Base-by-base conservation (phyloP, 345 rosid genomes). In the Sisymbrium altissimum region DNA sequence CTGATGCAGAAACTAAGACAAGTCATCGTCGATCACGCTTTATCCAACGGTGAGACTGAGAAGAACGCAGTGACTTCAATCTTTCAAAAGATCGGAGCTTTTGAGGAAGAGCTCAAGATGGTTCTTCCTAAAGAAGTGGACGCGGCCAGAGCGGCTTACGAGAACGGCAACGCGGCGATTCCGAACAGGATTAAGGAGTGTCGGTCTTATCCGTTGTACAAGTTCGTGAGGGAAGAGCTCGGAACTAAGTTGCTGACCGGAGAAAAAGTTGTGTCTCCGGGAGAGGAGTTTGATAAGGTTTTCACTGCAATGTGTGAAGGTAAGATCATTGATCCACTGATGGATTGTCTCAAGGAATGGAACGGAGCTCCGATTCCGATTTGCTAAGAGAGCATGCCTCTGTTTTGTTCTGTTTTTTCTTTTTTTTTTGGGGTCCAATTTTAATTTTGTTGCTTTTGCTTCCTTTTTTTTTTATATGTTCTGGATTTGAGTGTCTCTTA, bases 321-420 rank as follows among this genome's bases (percentile, higher is more conserved):
- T 62, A 84, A 78, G 68, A 19, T 88, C 59, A 84, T 88, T 60
- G 93, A 86, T 82, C 96, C 91, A 0, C n/a, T 88, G 84, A 53
- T 88, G 76, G 87, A 88, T 4, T 88, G 93, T 69, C 85, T 90
- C 74, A 78, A 78, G 82, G 91, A 84, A 8, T 89, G 93, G 96
- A 82, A 89, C 53, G 93, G 96, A 23, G 84, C 88, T 67, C 93
- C 93, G 36, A 78, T 89, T 60, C 91, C 93, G 1, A 80, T 89
- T n/a, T 80, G 85, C 65, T 80, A 76, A 66, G 25, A 54, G n/a
- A 43, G 27, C 27, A 53, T 43, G 73, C 68, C 50, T 38, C 56
- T 45, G 62, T 63, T 14, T 58, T 66, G 58, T 25, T 30, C 59
- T 44, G 61, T 62, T 44, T 19, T 61, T 7, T 7, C 9, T 19